phyloP scores from a whole-genome alignment of 257 asterid genomes.

The Capsicum rhomboideum region DNA sequence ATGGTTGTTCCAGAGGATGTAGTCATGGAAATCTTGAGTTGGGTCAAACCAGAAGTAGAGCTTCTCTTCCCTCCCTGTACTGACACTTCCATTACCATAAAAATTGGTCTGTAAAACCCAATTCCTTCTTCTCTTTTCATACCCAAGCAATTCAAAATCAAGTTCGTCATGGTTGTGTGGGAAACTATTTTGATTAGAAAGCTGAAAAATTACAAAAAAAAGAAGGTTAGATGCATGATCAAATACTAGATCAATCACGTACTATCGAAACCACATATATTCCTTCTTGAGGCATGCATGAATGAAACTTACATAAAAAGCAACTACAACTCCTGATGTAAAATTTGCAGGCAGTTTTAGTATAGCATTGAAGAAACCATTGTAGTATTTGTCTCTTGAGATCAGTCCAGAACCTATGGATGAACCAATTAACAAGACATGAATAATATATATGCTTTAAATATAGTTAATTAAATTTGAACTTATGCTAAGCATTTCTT shows the following conservation, averaged over 20 bases:
- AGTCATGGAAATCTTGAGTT: constrained; percentile 52
- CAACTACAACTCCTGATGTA: constrained; percentile 84
- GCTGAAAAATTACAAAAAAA: constrained; percentile 5
- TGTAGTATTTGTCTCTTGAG: constrained; percentile 52
- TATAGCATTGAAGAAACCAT: constrained; percentile 78
- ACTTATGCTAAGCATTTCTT: background rate
- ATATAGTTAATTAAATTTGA: background rate
- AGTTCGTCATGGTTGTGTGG: constrained; percentile 78
- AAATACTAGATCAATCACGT: background rate
- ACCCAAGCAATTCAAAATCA: constrained; percentile 69
- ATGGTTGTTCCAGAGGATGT: constrained; percentile 74
- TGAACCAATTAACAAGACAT: background rate
- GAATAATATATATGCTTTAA: background rate
- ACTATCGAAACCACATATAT: no score
- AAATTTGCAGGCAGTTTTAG: constrained; percentile 72
- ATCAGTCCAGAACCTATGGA: constrained; percentile 57
- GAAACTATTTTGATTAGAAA: constrained; percentile 50
- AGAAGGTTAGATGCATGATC: background rate
- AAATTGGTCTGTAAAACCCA: constrained; percentile 74
- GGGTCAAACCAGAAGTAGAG: constrained; percentile 88
- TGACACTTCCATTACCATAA: constrained; percentile 78
- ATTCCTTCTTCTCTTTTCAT: constrained; percentile 58
- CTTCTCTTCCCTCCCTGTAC: constrained; percentile 76
- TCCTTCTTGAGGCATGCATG: background rate
- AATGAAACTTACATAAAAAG: constrained; percentile 53